A percentile compares a stretch with the other conserved stretches of the same genome.
These are phyloP conservation scores for Neurospora sp. DNA, from an alignment of 495 filamentous ascomycete genomes.

Conservation along the genomic window DNA sequence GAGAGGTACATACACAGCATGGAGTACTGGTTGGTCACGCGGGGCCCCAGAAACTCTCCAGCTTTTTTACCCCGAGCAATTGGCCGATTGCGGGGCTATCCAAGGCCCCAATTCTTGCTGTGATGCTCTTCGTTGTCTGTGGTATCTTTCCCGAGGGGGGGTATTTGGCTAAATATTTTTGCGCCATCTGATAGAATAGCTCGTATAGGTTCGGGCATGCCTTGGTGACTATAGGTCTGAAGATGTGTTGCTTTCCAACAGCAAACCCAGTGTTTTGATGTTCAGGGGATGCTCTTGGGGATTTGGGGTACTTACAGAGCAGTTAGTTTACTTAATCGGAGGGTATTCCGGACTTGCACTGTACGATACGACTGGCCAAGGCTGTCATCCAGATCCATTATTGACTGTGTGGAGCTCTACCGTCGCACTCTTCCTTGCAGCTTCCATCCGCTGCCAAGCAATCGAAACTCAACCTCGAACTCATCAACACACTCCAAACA, in stretches of 20 bases:
- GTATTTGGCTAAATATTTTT: neutral
- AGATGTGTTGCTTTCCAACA: neutral
- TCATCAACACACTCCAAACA: neutral
- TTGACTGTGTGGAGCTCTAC: neutral
- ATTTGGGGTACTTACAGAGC: neutral
- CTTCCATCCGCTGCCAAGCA: neutral
- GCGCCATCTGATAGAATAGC: neutral
- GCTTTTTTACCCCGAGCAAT: neutral
- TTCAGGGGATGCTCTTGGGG: neutral
- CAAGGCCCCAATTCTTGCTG: neutral
- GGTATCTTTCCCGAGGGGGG: neutral
- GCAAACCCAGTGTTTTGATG: neutral
- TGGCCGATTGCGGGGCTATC: neutral
- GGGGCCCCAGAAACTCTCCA: neutral
- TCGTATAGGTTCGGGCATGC: neutral
- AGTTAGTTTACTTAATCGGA: neutral
- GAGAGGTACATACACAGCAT: neutral
- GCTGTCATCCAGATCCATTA: neutral
- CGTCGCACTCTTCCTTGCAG: neutral
- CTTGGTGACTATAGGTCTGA: neutral
- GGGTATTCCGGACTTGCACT: neutral
- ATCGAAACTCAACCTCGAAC: neutral
- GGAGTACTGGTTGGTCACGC: neutral
- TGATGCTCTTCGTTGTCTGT: neutral
- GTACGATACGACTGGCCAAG: neutral